Conservation (phyloP, 108 stramenopile species). For the Nitzschia inconspicua region DNA sequence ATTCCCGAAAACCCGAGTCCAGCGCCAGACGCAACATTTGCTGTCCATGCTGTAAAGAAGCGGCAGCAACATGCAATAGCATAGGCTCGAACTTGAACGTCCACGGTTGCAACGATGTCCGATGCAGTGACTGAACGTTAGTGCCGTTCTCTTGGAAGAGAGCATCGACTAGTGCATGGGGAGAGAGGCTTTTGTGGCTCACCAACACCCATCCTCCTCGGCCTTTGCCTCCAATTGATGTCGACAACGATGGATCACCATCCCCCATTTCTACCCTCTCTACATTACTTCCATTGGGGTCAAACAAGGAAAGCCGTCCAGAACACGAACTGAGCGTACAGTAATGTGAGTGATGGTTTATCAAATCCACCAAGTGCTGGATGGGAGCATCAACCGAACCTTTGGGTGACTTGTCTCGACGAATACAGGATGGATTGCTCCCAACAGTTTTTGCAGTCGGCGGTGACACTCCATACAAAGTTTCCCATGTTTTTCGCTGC, state of each 20-base stretch:
- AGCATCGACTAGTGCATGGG: conserved; percentile 29
- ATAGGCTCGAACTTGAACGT: conserved; percentile 78
- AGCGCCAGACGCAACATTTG: conserved; percentile 56
- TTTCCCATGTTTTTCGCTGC: conserved; percentile 27
- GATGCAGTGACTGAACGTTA: background rate
- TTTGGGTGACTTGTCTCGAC: conserved; percentile 74
- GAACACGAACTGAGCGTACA: conserved; percentile 82
- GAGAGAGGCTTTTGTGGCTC: conserved; percentile 55
- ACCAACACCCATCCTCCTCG: conserved; percentile 71
- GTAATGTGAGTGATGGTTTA: conserved; percentile 73
- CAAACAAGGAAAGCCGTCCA: conserved; percentile 79
- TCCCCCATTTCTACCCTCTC: background rate
- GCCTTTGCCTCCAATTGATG: conserved; percentile 59
- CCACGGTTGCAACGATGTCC: conserved; percentile 12
- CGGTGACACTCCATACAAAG: conserved; percentile 15
- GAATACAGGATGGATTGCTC: background rate
- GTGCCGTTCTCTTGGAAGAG: background rate
- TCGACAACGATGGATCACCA: background rate
- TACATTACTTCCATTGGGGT: conserved; percentile 36
- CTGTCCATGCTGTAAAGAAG: conserved; percentile 44
- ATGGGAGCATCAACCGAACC: conserved; percentile 82
- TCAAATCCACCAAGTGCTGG: conserved; percentile 59
- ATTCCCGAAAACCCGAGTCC: conserved; percentile 77
- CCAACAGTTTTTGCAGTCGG: background rate
- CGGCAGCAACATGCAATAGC: conserved; percentile 76